Base-by-base conservation (phyloP, 148 eudicot species). In the Amaranthus hypochondriacus region DNA sequence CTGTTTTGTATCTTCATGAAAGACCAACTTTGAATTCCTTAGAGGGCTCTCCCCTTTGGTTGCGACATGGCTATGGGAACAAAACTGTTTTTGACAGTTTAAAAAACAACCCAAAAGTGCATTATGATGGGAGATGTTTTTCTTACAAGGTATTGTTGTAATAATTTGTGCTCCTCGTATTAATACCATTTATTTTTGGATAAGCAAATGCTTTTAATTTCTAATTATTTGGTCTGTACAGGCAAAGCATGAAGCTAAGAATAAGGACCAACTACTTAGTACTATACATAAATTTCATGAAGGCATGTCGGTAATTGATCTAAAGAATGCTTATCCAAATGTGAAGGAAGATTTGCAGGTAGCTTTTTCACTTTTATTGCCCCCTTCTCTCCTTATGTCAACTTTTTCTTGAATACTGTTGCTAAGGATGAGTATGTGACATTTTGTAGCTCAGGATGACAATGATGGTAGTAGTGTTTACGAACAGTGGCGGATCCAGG, bases 281-380 rank as follows among this genome's bases (percentile, higher is more conserved):
- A 73, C 89, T 48, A 75, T 93, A 18, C 87, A 89, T 50, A 91
- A 78, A 74, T 91, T 75, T 76, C 85, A 86, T 1, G 97, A 93
- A 75, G 98, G 98, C 52, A 84, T 93, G 85, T 83, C 91, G 42
- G 84, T 93, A 60, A 87, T 88, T 71, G 98, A 93, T 83, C 89
- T 91, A 63, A 93, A 93, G 81, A 97, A 93, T 84, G 80, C 95
- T 49, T 93, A 93, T 79, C 87, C 90, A 54, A 89, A 75, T 76
- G 95, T 93, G 67, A 91, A 86, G 92, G 94, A 93, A 48, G 98
- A 93, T 75, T 76, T 93, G 70, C 94, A 89, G 92, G 98, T 91
- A 79, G 5, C 3, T 56, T n/a, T 64, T 9, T 51, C 44, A 62
- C 47, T 10, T 56, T 9, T n/a, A 43, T 39, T 71, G 3, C 42